A percentile compares a stretch with the other conserved stretches of the same genome.
phyloP scores from a whole-genome alignment of 257 asterid genomes.

The Ehretia macrophylla region DNA sequence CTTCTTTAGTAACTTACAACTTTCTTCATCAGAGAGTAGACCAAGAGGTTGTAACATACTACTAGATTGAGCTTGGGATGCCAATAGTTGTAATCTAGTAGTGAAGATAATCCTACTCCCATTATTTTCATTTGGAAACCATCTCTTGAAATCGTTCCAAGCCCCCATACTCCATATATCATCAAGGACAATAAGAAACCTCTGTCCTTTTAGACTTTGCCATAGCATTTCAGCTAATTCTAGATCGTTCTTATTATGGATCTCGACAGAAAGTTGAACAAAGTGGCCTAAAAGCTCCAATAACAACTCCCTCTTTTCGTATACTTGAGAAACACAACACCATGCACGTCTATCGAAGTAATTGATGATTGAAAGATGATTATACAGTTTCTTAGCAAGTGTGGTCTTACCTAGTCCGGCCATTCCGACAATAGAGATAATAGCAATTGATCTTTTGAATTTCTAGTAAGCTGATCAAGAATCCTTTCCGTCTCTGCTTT shows the following conservation, averaged over 20 bases:
- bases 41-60: not conserved
- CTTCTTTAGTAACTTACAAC: slow-evolving; percentile 1
- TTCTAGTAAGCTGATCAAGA: too few species aligned
- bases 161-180: slow-evolving; percentile 7
- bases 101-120: slow-evolving; percentile 17
- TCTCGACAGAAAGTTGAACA: too few species aligned
- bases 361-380: not conserved
- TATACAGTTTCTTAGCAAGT: not conserved
- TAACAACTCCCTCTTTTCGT: not conserved
- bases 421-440: slow-evolving; percentile 1
- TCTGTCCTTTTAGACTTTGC: not conserved
- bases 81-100: not conserved
- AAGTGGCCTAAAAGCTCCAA: not conserved
- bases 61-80: not conserved
- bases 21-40: not conserved
- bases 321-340: slow-evolving; percentile 9
- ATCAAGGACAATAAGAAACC: slow-evolving; percentile 12
- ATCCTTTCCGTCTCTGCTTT: too few species aligned
- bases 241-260: not conserved
- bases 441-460: too few species aligned
- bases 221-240: not conserved
- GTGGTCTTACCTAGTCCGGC: slow-evolving; percentile 7
- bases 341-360: slow-evolving; percentile 7
- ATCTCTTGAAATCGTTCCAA: not conserved
- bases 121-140: not conserved